Percentiles rank a stretch among this genome's conserved stretches.
Conservation (phyloP, 2,329 filamentous ascomycete genomes). For the Aureobasidium sp. region DNA sequence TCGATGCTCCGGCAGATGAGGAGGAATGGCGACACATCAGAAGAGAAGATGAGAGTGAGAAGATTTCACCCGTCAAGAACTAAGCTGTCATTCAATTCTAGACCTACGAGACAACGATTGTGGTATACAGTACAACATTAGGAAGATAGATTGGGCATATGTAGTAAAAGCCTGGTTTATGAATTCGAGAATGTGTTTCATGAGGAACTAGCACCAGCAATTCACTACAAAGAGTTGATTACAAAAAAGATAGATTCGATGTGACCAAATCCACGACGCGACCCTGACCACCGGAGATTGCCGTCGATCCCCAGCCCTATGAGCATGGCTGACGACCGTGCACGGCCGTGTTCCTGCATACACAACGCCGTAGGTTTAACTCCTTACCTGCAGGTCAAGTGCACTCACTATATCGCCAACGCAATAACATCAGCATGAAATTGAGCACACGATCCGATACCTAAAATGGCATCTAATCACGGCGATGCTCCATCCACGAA, state of each 20-base stretch:
- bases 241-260: not conserved
- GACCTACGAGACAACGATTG: not conserved
- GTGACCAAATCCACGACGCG: not conserved
- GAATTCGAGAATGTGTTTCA: not conserved
- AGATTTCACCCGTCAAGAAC: not conserved
- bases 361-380: constrained; percentile 1
- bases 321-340: not conserved
- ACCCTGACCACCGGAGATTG: not conserved
- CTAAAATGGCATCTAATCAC: constrained; percentile 9
- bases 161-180: not conserved
- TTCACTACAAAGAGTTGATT: no score
- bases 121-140: not conserved
- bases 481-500: constrained; percentile 5
- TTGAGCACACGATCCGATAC: constrained; percentile 6
- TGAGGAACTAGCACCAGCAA: no score
- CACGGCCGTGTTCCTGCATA: constrained; percentile 8
- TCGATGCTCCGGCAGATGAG: constrained; percentile 29
- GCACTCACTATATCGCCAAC: constrained; percentile 1
- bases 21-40: constrained; percentile 31
- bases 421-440: constrained; percentile 1
- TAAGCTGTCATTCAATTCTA: not conserved
- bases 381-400: constrained; percentile 2
- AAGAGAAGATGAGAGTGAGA: constrained; percentile 1
- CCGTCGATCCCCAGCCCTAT: not conserved
- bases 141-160: not conserved